A percentile compares a stretch with the other conserved stretches of the same genome.
phyloP scores from a whole-genome alignment of 1,284 basidiomycete genomes.

The Wallemia mellicola region DNA sequence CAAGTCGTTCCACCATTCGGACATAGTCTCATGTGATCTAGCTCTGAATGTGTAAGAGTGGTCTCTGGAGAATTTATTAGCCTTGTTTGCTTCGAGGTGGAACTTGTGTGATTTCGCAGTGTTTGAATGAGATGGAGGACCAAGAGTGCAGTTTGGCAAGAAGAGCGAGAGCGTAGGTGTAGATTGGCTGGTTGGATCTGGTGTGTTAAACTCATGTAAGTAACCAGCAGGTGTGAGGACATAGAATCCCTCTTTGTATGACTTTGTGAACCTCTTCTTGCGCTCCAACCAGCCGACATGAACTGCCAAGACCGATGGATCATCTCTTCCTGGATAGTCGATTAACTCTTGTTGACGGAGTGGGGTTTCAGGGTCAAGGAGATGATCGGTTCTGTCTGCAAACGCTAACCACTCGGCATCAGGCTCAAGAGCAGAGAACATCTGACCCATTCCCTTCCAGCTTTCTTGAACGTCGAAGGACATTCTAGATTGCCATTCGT shows the following conservation, averaged over 20 bases:
- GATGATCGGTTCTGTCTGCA: slow-evolving; percentile 72
- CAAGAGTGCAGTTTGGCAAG: slow-evolving; percentile 81
- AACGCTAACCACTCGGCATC: slow-evolving; percentile 95
- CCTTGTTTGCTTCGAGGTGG: slow-evolving; percentile 18
- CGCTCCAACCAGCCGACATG: slow-evolving; percentile 78
- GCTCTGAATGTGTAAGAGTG: slow-evolving; percentile 72
- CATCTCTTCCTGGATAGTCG: slow-evolving; percentile 74
- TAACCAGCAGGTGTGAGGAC: slow-evolving; percentile 87
- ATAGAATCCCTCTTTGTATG: slow-evolving; percentile 66
- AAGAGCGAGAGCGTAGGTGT: slow-evolving; percentile 60
- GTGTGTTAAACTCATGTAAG: slow-evolving; percentile 63
- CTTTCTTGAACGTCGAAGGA: slow-evolving; percentile 46
- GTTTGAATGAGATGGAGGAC: slow-evolving; percentile 45
- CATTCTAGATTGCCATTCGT: slow-evolving; percentile 86
- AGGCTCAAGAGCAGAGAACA: slow-evolving; percentile 59
- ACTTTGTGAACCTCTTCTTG: slow-evolving; percentile 84
- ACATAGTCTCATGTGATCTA: slow-evolving; percentile 79
- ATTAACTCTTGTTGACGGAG: slow-evolving; percentile 30
- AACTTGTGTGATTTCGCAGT: slow-evolving; percentile 57
- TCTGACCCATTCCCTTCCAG: slow-evolving; percentile 40
- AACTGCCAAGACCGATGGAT: slow-evolving; percentile 59
- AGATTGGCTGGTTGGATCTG: slow-evolving; percentile 34
- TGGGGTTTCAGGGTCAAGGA: slow-evolving; percentile 87
- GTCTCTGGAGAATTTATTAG: slow-evolving; percentile 24
- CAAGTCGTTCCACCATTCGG: slow-evolving; percentile 99